Evolutionary conservation across 2,329 filamentous ascomycete species (phyloP).

Genomic region (Xylaria sp.): DNA sequence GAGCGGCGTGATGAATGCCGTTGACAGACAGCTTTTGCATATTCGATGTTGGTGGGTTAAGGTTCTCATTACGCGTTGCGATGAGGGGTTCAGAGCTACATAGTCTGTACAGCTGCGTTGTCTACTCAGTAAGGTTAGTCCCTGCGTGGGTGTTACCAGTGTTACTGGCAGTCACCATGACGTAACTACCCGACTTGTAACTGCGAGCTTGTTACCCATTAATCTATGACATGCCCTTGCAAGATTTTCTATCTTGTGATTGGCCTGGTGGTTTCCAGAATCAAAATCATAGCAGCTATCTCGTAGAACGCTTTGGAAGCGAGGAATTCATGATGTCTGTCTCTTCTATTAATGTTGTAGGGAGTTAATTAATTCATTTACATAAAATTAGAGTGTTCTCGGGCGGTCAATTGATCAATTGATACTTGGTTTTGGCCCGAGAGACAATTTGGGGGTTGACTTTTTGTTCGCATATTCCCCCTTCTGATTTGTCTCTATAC

Average conservation of each 20-base stretch:
- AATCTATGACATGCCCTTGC: not conserved
- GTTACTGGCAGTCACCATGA: slow-evolving; percentile 10
- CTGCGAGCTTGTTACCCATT: not conserved
- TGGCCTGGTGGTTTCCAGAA: not conserved
- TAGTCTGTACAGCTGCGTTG: not conserved
- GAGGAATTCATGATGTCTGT: not conserved
- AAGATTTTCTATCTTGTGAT: not conserved
- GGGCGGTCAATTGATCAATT: not conserved
- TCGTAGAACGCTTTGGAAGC: not conserved
- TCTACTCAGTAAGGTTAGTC: not conserved
- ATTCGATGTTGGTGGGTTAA: not conserved
- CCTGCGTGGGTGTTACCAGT: not conserved
- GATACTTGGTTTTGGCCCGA: not conserved
- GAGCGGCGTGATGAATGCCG: not conserved
- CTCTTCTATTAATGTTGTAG: not conserved
- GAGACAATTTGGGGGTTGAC: not conserved
- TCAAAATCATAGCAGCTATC: not conserved
- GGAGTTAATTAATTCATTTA: not conserved
- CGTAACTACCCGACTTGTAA: not conserved
- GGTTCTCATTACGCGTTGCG: slow-evolving; percentile 23
- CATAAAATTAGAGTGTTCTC: not conserved
- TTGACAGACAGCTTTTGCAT: not conserved
- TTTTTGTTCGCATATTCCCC: not conserved
- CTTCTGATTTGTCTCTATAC: not conserved
- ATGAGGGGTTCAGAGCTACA: not conserved